Evolutionary conservation across 2,329 filamentous ascomycete species (phyloP).

Genomic region (Monosporascus sp.): DNA sequence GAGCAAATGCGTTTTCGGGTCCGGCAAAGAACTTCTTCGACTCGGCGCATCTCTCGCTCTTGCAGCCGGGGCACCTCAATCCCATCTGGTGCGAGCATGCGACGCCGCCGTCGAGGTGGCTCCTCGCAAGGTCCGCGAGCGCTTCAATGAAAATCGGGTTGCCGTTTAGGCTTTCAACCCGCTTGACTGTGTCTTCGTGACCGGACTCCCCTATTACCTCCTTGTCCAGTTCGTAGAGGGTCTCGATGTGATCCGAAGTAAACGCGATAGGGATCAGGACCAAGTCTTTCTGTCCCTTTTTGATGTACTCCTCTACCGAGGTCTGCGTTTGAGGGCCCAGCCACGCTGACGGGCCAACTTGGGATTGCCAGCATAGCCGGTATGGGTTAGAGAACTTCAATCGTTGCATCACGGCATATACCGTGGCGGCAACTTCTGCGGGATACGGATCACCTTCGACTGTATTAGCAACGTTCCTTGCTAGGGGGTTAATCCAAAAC

Average conservation of each 20-base stretch:
- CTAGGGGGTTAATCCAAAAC: slow-evolving; percentile 10
- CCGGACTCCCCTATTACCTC: slow-evolving; percentile 90
- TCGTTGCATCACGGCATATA: slow-evolving; percentile 92
- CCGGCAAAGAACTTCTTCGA: slow-evolving; percentile 62
- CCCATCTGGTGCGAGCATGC: slow-evolving; percentile 79
- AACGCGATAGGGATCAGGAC: slow-evolving; percentile 94
- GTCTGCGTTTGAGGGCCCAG: slow-evolving; percentile 87
- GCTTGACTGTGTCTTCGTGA: slow-evolving; percentile 74
- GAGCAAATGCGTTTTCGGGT: slow-evolving; percentile 20
- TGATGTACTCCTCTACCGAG: slow-evolving; percentile 83
- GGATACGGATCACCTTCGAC: slow-evolving; percentile 80
- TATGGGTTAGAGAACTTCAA: slow-evolving; percentile 86
- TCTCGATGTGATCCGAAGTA: slow-evolving; percentile 98
- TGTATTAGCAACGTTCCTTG: slow-evolving; percentile 21
- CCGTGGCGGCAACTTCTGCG: slow-evolving; percentile 90
- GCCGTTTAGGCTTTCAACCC: slow-evolving; percentile 88
- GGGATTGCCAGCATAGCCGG: slow-evolving; percentile 94
- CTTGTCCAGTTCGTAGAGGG: slow-evolving; percentile 85
- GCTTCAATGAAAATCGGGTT: slow-evolving; percentile 86
- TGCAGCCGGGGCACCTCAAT: slow-evolving; percentile 88
- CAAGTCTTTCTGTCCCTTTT: slow-evolving; percentile 86
- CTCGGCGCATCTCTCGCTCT: slow-evolving; percentile 79
- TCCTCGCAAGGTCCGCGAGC: slow-evolving; percentile 78
- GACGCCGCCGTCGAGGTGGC: slow-evolving; percentile 65
- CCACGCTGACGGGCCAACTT: slow-evolving; percentile 94